Evolutionary conservation across 73 alveolate genomes (phyloP).

Genomic region (Paramecium tetraurelia): DNA sequence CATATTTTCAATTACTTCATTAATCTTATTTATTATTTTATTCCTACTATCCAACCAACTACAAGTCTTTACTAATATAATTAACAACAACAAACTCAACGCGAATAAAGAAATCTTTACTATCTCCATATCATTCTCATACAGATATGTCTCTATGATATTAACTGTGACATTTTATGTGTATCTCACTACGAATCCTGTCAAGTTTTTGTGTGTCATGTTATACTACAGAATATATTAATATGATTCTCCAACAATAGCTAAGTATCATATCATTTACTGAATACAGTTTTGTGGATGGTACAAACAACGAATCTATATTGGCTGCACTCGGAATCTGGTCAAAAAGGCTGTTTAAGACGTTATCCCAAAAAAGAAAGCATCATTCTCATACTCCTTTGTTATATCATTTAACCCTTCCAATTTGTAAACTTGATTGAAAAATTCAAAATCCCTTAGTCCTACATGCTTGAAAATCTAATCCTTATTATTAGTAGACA

Average conservation of each 20-base stretch:
- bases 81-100: background rate
- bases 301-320: background rate
- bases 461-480: background rate
- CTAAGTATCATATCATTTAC: background rate
- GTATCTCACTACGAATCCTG: background rate
- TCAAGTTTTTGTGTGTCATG: background rate
- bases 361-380: conserved; percentile 29
- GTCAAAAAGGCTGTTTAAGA: conserved; percentile 15
- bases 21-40: background rate
- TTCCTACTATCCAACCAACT: background rate
- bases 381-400: background rate
- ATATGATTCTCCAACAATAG: background rate
- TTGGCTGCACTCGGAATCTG: background rate
- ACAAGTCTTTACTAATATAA: background rate
- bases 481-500: background rate
- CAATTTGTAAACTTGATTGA: background rate
- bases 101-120: background rate
- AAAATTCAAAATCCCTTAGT: conserved; percentile 19
- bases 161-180: background rate
- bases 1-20: background rate
- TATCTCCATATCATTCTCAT: background rate
- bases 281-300: background rate
- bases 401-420: background rate
- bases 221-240: background rate
- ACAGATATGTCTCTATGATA: background rate